Conservation (phyloP, 1,284 basidiomycete species). For the Irpex lacteus region DNA sequence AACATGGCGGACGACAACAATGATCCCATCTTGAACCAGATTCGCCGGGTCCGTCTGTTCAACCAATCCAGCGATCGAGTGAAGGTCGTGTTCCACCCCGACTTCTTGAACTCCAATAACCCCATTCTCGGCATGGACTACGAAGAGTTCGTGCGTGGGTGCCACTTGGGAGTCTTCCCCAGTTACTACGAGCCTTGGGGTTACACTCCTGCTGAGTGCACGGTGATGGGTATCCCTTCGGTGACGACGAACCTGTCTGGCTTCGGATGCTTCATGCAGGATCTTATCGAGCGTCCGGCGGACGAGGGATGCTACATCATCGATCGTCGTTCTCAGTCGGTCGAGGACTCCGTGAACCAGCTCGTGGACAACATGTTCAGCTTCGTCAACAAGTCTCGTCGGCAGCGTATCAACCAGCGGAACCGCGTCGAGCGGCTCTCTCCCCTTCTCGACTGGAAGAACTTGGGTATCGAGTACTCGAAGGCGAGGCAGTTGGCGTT, state of each 20-base stretch:
- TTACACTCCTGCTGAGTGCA: conserved; percentile 84
- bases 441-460: conserved; percentile 97
- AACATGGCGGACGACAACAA: conserved; percentile 94
- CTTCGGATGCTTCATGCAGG: conserved; percentile 98
- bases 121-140: conserved; percentile 97
- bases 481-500: conserved; percentile 93
- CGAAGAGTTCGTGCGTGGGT: conserved; percentile 97
- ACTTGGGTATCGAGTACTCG: conserved; percentile 94
- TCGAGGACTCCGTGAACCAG: conserved; percentile 88
- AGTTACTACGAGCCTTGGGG: conserved; percentile 97
- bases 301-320: conserved; percentile 95
- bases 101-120: conserved; percentile 97
- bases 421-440: conserved; percentile 94
- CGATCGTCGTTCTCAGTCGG: conserved; percentile 85
- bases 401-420: conserved; percentile 97
- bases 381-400: conserved; percentile 87
- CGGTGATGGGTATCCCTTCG: conserved; percentile 96
- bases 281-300: conserved; percentile 89
- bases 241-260: conserved; percentile 97
- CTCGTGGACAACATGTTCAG: conserved; percentile 72
- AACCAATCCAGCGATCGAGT: conserved; percentile 83
- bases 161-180: conserved; percentile 97
- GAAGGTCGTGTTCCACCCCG: conserved; percentile 98
- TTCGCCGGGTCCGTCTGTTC: conserved; percentile 91
- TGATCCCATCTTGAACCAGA: conserved; percentile 95